These are phyloP conservation scores for Albifimbria verrucaria DNA, from an alignment of 2,329 filamentous ascomycete species.

Conservation along the genomic window DNA sequence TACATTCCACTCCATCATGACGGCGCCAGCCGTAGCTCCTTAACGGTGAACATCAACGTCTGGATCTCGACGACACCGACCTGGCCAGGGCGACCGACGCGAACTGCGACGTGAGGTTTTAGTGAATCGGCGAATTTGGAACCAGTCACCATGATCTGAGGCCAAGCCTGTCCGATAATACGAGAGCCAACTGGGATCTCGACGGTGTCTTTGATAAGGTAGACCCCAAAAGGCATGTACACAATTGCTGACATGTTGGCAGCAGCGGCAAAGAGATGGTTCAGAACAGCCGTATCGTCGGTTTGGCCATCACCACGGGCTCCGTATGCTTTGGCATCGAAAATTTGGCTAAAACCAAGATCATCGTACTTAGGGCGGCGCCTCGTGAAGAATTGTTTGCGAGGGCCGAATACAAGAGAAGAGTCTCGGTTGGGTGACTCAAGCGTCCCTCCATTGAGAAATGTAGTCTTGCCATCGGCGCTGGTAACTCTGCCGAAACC, in stretches of 20 bases:
- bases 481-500: constrained; percentile 11
- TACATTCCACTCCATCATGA: constrained; percentile 65
- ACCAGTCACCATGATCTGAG: constrained; percentile 48
- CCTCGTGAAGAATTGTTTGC: constrained; percentile 1
- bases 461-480: constrained; percentile 6
- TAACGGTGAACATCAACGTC: constrained; percentile 59
- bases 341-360: constrained; percentile 4
- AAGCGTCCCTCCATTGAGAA: constrained; percentile 8
- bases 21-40: constrained; percentile 57
- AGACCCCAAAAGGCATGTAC: constrained; percentile 42
- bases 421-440: constrained; percentile 1
- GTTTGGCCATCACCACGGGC: constrained; percentile 66
- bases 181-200: constrained; percentile 39
- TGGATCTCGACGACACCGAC: constrained; percentile 58
- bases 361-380: constrained; percentile 9
- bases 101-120: constrained; percentile 53
- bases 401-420: neutral
- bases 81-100: constrained; percentile 54
- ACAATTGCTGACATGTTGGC: constrained; percentile 29
- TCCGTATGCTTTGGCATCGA: constrained; percentile 27
- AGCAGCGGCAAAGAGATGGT: constrained; percentile 23
- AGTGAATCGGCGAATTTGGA: constrained; percentile 44
- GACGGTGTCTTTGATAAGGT: constrained; percentile 43
- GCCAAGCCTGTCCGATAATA: constrained; percentile 45
- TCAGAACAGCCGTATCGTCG: constrained; percentile 51